Conservation (phyloP, 805 yeast genomes). For the Saturnispora ahearnii region DNA sequence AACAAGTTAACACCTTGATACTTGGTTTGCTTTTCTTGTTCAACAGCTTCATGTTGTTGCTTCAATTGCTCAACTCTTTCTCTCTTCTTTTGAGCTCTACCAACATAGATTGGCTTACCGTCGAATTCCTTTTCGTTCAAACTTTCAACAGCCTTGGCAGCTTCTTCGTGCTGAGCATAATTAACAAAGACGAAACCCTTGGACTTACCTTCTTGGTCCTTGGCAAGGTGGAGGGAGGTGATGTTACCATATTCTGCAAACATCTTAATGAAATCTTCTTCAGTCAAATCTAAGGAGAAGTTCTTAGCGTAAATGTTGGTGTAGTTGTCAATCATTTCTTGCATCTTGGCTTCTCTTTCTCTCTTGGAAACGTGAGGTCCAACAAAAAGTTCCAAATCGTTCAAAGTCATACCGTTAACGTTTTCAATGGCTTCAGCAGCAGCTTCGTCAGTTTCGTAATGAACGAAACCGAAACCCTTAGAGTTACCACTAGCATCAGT, state of each 20-base stretch:
- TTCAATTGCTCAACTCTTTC: conserved; percentile 95
- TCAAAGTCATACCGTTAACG: conserved; percentile 96
- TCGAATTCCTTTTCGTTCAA: conserved; percentile 79
- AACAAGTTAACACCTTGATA: conserved; percentile 97
- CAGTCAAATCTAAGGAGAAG: conserved; percentile 61
- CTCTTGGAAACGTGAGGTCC: conserved; percentile 88
- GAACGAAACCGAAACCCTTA: conserved; percentile 96
- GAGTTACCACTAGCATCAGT: conserved; percentile 86
- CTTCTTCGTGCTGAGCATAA: conserved; percentile 79
- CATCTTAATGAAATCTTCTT: conserved; percentile 60
- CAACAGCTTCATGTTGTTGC: conserved; percentile 85
- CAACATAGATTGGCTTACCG: conserved; percentile 85
- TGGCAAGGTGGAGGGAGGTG: conserved; percentile 75
- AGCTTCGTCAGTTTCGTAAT: conserved; percentile 86
- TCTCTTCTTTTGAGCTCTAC: conserved; percentile 98
- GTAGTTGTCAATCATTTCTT: conserved; percentile 83
- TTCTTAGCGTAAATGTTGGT: conserved; percentile 95
- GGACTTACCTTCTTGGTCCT: conserved; percentile 78
- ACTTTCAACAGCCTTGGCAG: conserved; percentile 84
- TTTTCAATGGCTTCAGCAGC: conserved; percentile 93
- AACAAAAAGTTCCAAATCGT: conserved; percentile 91
- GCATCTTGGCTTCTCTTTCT: conserved; percentile 91
- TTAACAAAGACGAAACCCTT: conserved; percentile 96
- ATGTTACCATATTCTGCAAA: conserved; percentile 69
- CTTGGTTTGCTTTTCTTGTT: conserved; percentile 85